These are phyloP conservation scores for Arachis monticola DNA, from an alignment of 331 rosid species.

Conservation along the genomic window DNA sequence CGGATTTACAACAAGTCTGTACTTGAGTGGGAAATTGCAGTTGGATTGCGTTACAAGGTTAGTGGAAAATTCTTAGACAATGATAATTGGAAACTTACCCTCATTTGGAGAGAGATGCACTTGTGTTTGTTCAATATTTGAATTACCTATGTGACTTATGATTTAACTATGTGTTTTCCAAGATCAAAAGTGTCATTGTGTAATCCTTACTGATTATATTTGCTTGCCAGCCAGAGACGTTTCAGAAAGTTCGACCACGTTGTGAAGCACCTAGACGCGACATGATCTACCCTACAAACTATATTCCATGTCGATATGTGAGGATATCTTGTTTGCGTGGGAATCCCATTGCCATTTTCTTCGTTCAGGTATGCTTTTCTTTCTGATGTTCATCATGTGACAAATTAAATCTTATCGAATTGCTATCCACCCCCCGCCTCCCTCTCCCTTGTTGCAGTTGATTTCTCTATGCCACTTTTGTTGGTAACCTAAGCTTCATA, in stretches of 20 bases:
- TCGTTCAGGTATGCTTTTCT: constrained; percentile 68
- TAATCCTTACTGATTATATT: constrained; percentile 35
- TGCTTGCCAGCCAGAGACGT: constrained; percentile 83
- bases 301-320: constrained; percentile 90
- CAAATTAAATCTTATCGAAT: constrained; percentile 8
- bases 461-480: constrained; percentile 21
- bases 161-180: constrained; percentile 19
- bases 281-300: constrained; percentile 82
- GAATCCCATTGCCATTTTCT: constrained; percentile 93
- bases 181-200: constrained; percentile 16
- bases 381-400: constrained; percentile 25
- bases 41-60: constrained; percentile 96
- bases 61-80: constrained; percentile 24
- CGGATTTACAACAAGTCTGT: constrained; percentile 93
- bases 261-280: constrained; percentile 98
- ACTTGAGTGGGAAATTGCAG: constrained; percentile 96
- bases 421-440: no score
- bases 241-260: constrained; percentile 85
- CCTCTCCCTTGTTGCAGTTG: neutral
- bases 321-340: constrained; percentile 95
- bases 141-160: neutral
- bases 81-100: constrained; percentile 7
- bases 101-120: neutral
- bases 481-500: no score
- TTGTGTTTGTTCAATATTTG: constrained; percentile 21